Evolutionary conservation across 2,329 filamentous ascomycete genomes (phyloP).

Genomic region (Xylariaceae sp.): DNA sequence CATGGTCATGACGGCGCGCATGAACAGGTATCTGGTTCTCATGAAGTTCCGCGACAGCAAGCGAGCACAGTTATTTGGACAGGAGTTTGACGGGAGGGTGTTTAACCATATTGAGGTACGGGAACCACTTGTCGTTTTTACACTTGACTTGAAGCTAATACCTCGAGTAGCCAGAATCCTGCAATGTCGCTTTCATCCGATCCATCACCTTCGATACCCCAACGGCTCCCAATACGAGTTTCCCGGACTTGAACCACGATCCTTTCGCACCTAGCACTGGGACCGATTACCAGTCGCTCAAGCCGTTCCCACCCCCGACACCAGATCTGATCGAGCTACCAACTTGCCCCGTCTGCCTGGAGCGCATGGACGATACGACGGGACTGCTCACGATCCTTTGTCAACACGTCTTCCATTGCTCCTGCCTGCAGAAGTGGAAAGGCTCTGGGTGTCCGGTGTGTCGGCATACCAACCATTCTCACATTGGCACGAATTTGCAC

Average conservation of each 20-base stretch:
- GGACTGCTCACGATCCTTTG: slow-evolving; percentile 94
- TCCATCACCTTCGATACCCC: slow-evolving; percentile 81
- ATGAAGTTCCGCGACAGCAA: slow-evolving; percentile 84
- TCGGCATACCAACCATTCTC: slow-evolving; percentile 67
- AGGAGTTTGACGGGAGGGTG: slow-evolving; percentile 85
- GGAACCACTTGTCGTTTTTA: slow-evolving; percentile 16
- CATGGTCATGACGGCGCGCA: slow-evolving; percentile 84
- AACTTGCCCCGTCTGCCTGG: slow-evolving; percentile 92
- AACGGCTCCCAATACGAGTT: slow-evolving; percentile 43
- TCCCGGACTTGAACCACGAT: slow-evolving; percentile 61
- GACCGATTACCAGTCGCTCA: slow-evolving; percentile 43
- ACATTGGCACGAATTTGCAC: slow-evolving; percentile 18
- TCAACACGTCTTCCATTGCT: slow-evolving; percentile 97
- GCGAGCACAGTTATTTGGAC: slow-evolving; percentile 76
- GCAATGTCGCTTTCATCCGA: slow-evolving; percentile 91
- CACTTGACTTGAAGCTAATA: slow-evolving; percentile 14
- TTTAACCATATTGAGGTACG: slow-evolving; percentile 88
- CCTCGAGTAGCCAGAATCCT: slow-evolving; percentile 73
- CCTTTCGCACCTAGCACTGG: slow-evolving; percentile 56
- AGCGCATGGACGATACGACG: slow-evolving; percentile 97
- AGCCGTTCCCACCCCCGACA: slow-evolving; percentile 65
- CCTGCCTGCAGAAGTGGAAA: slow-evolving; percentile 93
- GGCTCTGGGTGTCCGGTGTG: slow-evolving; percentile 93
- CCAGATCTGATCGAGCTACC: slow-evolving; percentile 86
- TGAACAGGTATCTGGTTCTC: slow-evolving; percentile 91